These are phyloP conservation scores for Phaeomoniella chlamydospora DNA, from an alignment of 2,329 filamentous ascomycete genomes.

Conservation along the genomic window DNA sequence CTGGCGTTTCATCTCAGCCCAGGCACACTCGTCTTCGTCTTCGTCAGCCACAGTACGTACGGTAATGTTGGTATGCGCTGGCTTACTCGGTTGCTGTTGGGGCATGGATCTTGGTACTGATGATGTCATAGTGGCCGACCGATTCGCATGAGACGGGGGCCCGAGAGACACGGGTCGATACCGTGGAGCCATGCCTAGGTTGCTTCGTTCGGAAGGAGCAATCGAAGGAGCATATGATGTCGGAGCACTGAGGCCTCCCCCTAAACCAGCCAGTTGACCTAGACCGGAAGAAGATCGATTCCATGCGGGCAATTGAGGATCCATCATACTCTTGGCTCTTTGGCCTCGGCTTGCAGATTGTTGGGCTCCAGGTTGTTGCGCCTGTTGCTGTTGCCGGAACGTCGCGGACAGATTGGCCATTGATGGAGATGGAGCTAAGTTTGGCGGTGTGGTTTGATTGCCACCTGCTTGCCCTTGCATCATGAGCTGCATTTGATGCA, in stretches of 20 bases:
- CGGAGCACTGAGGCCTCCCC: conserved; percentile 13
- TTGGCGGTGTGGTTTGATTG: conserved; percentile 19
- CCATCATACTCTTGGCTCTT: conserved; percentile 6
- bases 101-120: conserved; percentile 20
- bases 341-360: conserved; percentile 19
- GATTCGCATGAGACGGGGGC: conserved; percentile 9
- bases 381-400: conserved; percentile 5
- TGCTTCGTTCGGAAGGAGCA: conserved; percentile 89
- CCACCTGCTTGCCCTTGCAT: conserved; percentile 23
- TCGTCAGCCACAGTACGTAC: conserved; percentile 15
- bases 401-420: conserved; percentile 8
- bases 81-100: conserved; percentile 11
- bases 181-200: conserved; percentile 73
- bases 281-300: not conserved
- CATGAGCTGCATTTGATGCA: conserved; percentile 55
- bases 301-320: conserved; percentile 2
- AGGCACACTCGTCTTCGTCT: conserved; percentile 34
- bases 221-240: conserved; percentile 70
- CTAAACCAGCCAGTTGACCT: conserved; percentile 3
- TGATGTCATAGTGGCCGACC: conserved; percentile 19
- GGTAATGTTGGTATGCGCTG: conserved; percentile 12
- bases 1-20: conserved; percentile 35
- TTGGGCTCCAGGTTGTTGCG: conserved; percentile 26
- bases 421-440: conserved; percentile 12
- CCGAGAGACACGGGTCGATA: conserved; percentile 78